Conservation (phyloP, 345 rosid species). For the Noccaea bulbosa region DNA sequence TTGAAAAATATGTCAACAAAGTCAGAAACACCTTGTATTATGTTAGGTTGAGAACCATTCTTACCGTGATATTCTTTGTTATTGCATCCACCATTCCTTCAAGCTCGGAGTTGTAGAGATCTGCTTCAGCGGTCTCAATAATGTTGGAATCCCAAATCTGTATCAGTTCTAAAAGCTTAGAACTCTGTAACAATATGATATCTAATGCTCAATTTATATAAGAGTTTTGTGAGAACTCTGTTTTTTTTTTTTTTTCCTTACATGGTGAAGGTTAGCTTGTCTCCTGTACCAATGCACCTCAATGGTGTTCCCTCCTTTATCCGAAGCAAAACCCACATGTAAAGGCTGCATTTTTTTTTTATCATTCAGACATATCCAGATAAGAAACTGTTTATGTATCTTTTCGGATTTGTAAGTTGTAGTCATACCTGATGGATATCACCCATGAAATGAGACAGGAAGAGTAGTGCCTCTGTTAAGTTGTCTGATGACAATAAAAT, state of each 20-base stretch:
- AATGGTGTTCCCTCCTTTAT: constrained; percentile 83
- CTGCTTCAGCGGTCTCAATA: constrained; percentile 69
- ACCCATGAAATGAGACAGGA: constrained; percentile 85
- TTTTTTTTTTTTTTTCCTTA: constrained; percentile 36
- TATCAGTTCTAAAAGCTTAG: constrained; percentile 22
- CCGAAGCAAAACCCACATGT: constrained; percentile 76
- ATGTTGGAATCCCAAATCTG: constrained; percentile 84
- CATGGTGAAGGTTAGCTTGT: constrained; percentile 84
- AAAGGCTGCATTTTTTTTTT: constrained; percentile 59
- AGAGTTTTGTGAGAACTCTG: constrained; percentile 1
- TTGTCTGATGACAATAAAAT: constrained; percentile 55
- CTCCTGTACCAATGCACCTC: constrained; percentile 85
- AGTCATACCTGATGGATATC: constrained; percentile 82
- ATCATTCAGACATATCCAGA: background rate
- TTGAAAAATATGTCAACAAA: background rate
- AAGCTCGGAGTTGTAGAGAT: constrained; percentile 53
- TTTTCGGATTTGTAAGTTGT: background rate
- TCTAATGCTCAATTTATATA: constrained; percentile 4
- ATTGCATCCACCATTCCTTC: constrained; percentile 66
- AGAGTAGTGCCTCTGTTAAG: constrained; percentile 89
- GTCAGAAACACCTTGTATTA: constrained; percentile 5
- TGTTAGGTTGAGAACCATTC: background rate
- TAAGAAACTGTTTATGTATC: background rate
- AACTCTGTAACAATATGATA: background rate
- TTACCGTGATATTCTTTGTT: constrained; percentile 70